Percentiles rank a stretch among this genome's conserved stretches.
Evolutionary conservation across 2,329 filamentous ascomycete species (phyloP).

Genomic region (Fusarium algeriense): DNA sequence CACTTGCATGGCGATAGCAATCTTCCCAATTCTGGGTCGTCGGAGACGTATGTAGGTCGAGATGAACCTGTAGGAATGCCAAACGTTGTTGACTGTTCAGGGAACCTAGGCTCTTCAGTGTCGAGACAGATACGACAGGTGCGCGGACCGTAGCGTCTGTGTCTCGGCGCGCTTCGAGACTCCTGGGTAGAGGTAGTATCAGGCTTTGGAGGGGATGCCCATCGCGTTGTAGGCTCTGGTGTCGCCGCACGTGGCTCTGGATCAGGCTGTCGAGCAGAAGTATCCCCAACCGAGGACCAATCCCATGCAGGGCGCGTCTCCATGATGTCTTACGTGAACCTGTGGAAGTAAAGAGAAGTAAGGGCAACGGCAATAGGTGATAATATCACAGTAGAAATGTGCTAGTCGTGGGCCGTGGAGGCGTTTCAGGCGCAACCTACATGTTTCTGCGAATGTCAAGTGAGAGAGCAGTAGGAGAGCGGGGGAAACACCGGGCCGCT

Average conservation of each 20-base stretch:
- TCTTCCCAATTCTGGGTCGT: slow-evolving; percentile 78
- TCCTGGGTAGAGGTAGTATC: slow-evolving; percentile 13
- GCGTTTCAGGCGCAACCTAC: slow-evolving; percentile 46
- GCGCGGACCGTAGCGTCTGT: slow-evolving; percentile 73
- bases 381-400: slow-evolving; percentile 24
- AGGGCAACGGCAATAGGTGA: slow-evolving; percentile 20
- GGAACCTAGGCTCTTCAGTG: slow-evolving; percentile 64
- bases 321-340: slow-evolving; percentile 44
- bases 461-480: slow-evolving; percentile 28
- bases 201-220: slow-evolving; percentile 13
- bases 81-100: slow-evolving; percentile 51
- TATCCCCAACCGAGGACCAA: slow-evolving; percentile 44
- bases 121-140: slow-evolving; percentile 94
- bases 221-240: slow-evolving; percentile 13
- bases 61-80: slow-evolving; percentile 51
- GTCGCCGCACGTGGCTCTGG: slow-evolving; percentile 16
- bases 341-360: slow-evolving; percentile 36
- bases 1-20: slow-evolving; percentile 92
- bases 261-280: slow-evolving; percentile 19
- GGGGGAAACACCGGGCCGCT: slow-evolving; percentile 40
- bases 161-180: slow-evolving; percentile 26
- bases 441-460: slow-evolving; percentile 41
- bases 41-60: slow-evolving; percentile 73
- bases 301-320: slow-evolving; percentile 46
- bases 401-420: slow-evolving; percentile 31